Conservation (phyloP, 2,329 filamentous ascomycete species). For the Fusarium haematococcum region DNA sequence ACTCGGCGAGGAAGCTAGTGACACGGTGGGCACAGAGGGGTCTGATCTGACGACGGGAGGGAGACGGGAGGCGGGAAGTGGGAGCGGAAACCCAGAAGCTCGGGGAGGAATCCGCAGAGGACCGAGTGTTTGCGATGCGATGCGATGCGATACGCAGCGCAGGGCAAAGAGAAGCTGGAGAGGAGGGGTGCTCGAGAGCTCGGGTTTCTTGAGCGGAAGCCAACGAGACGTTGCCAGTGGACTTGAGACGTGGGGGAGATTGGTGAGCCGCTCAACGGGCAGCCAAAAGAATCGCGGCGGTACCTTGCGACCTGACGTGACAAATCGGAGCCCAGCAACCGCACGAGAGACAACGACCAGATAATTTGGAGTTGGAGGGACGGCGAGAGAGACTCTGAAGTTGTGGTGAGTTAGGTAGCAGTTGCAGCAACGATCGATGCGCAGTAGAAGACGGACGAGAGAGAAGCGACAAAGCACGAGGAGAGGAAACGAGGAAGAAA, state of each 20-base stretch:
- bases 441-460: background rate
- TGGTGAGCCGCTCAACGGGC: slow-evolving; percentile 15
- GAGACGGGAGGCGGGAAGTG: slow-evolving; percentile 12
- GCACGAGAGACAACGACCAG: slow-evolving; percentile 3
- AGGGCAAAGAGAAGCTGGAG: slow-evolving; percentile 1
- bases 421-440: slow-evolving; percentile 1
- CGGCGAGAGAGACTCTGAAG: slow-evolving; percentile 1
- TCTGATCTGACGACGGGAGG: slow-evolving; percentile 34
- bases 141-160: background rate
- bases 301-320: slow-evolving; percentile 8
- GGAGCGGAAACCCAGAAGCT: slow-evolving; percentile 24
- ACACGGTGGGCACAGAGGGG: slow-evolving; percentile 33
- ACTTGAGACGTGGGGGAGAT: slow-evolving; percentile 23
- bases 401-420: slow-evolving; percentile 5
- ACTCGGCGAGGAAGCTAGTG: slow-evolving; percentile 37
- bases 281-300: slow-evolving; percentile 7
- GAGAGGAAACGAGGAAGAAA: slow-evolving; percentile 10
- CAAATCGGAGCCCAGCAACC: slow-evolving; percentile 4
- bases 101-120: slow-evolving; percentile 1
- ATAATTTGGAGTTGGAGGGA: background rate
- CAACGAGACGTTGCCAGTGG: slow-evolving; percentile 9
- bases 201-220: slow-evolving; percentile 4
- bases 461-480: slow-evolving; percentile 7
- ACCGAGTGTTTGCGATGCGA: slow-evolving; percentile 2
- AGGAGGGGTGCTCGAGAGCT: background rate